Evolutionary conservation across 306 rosid species (phyloP).

Genomic region (Begonia peltatifolia): DNA sequence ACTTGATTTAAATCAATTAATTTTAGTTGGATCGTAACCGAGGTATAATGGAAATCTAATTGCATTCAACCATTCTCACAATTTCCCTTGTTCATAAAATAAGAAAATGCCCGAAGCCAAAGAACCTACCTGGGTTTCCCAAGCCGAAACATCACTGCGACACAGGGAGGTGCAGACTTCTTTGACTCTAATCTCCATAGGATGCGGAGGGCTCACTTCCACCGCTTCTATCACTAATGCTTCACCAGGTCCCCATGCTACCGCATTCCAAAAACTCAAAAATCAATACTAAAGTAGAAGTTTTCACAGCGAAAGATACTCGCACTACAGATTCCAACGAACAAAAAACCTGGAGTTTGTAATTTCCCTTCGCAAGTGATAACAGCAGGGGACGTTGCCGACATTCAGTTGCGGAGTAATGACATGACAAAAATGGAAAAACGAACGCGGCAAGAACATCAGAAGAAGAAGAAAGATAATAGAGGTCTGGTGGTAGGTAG

Average conservation of each 20-base stretch:
- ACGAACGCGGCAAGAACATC: not conserved
- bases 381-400: slow-evolving; percentile 22
- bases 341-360: not conserved
- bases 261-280: slow-evolving; percentile 21
- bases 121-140: slow-evolving; percentile 63
- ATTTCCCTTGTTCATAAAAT: too few species aligned
- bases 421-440: not conserved
- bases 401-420: too few species aligned
- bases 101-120: not conserved
- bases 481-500: not conserved
- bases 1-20: too few species aligned
- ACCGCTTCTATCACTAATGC: slow-evolving; percentile 70
- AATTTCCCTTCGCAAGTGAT: slow-evolving; percentile 77
- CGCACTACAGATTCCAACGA: not conserved
- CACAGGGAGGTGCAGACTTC: slow-evolving; percentile 88
- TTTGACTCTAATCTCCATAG: slow-evolving; percentile 60
- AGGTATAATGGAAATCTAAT: too few species aligned
- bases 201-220: slow-evolving; percentile 65
- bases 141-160: slow-evolving; percentile 77
- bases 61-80: too few species aligned
- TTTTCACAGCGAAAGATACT: too few species aligned
- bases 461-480: not conserved
- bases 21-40: too few species aligned
- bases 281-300: not conserved
- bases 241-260: slow-evolving; percentile 86